phyloP scores from a whole-genome alignment of 2,329 filamentous ascomycete species.

The Aspergillus hiratsukae region DNA sequence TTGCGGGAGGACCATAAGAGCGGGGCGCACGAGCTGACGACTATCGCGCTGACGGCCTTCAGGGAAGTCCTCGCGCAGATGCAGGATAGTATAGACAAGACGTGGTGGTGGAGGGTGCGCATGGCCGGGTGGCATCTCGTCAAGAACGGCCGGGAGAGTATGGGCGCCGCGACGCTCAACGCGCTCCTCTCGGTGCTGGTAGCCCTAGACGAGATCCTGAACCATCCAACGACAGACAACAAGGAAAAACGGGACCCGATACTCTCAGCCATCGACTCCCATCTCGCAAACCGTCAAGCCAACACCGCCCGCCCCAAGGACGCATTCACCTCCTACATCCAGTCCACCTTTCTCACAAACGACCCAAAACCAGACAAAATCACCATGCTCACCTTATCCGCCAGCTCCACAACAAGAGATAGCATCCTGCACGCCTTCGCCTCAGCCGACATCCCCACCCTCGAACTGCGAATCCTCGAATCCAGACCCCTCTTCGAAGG shows the following conservation, averaged over 20 bases:
- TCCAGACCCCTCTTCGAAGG: slow-evolving; percentile 65
- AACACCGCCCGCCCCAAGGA: slow-evolving; percentile 21
- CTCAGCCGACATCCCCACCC: slow-evolving; percentile 25
- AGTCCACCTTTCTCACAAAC: slow-evolving; percentile 8
- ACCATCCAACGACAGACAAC: slow-evolving; percentile 7
- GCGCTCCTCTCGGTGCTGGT: slow-evolving; percentile 22
- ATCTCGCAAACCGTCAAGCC: slow-evolving; percentile 19
- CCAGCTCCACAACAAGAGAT: slow-evolving; percentile 57
- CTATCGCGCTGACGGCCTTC: slow-evolving; percentile 49
- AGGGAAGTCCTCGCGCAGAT: slow-evolving; percentile 38
- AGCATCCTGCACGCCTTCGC: slow-evolving; percentile 45
- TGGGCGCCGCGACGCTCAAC: slow-evolving; percentile 57
- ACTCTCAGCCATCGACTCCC: slow-evolving; percentile 21
- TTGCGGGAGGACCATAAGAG: slow-evolving; percentile 56
- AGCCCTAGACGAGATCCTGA: slow-evolving; percentile 23
- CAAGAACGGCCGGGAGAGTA: slow-evolving; percentile 62
- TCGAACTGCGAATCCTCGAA: slow-evolving; percentile 61
- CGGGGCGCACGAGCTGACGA: slow-evolving; percentile 56
- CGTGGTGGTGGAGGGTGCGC: slow-evolving; percentile 55
- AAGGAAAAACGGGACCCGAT: slow-evolving; percentile 16
- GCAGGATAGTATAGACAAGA: slow-evolving; percentile 15
- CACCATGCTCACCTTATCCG: slow-evolving; percentile 57
- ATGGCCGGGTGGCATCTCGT: slow-evolving; percentile 60
- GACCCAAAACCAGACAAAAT: slow-evolving; percentile 24
- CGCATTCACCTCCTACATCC: slow-evolving; percentile 24